Percentiles rank a stretch among this genome's conserved stretches.
Evolutionary conservation across 1,284 basidiomycete species (phyloP).

Genomic region (Leccinum subfulvum): DNA sequence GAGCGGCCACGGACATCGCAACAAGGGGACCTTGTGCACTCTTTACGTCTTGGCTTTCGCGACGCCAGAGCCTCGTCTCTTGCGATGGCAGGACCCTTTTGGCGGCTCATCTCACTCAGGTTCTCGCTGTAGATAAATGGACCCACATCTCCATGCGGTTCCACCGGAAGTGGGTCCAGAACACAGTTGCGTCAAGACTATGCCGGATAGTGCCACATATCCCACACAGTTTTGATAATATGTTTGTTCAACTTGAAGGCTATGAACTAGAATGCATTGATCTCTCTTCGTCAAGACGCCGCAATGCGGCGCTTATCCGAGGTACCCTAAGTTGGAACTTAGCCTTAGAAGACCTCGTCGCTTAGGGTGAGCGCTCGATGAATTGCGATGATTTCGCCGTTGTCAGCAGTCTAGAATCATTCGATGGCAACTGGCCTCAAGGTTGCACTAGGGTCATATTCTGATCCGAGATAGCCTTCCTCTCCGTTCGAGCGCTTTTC

Average conservation of each 20-base stretch:
- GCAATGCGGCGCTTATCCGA: conserved; percentile 6
- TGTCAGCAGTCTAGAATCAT: neutral
- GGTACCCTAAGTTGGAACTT: neutral
- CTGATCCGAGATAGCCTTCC: neutral
- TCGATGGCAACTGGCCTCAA: neutral
- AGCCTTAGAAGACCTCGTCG: neutral
- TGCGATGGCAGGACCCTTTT: conserved; percentile 1
- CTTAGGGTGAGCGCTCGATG: neutral
- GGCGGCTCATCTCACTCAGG: neutral
- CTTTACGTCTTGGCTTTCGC: neutral
- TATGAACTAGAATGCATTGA: neutral
- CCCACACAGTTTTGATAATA: neutral
- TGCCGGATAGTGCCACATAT: neutral
- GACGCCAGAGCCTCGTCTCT: neutral
- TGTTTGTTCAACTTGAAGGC: neutral
- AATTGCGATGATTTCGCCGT: conserved; percentile 1
- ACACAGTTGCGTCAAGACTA: neutral
- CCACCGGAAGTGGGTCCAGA: neutral
- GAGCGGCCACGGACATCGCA: neutral
- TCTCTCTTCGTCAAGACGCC: neutral
- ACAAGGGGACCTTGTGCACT: conserved; percentile 3
- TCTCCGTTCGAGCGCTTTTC: neutral
- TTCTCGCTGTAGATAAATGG: neutral
- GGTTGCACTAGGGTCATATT: neutral
- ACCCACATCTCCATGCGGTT: neutral